A percentile compares a stretch with the other conserved stretches of the same genome.
Conservation (phyloP, 140 eudicot species). For the Cichorium intybus region DNA sequence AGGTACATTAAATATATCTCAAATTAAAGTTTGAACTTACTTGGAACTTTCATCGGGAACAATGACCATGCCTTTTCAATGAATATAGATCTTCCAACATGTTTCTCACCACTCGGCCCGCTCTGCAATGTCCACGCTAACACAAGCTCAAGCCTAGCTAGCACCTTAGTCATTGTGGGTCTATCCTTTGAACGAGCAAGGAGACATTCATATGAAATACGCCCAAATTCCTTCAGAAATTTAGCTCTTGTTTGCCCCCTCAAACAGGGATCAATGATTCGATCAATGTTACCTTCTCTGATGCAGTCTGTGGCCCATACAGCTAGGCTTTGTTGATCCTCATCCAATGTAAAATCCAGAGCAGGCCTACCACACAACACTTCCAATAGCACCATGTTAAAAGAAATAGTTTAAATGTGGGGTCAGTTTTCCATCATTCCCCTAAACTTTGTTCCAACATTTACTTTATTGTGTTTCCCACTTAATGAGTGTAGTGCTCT, state of each 20-base stretch:
- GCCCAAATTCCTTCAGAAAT: constrained; percentile 29
- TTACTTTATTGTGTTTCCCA: too few species aligned
- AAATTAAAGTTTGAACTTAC: neutral
- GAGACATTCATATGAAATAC: constrained; percentile 28
- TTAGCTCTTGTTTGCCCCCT: constrained; percentile 13
- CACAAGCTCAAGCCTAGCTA: constrained; percentile 30
- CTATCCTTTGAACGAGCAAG: constrained; percentile 24
- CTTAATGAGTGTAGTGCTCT: too few species aligned
- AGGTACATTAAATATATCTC: too few species aligned
- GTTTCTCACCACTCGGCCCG: neutral
- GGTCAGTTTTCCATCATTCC: too few species aligned
- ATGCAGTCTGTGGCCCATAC: constrained; percentile 28
- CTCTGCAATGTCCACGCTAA: neutral
- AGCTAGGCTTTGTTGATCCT: constrained; percentile 26
- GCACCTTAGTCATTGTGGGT: constrained; percentile 33
- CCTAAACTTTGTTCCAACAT: too few species aligned
- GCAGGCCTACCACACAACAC: constrained; percentile 41
- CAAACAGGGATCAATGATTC: constrained; percentile 22
- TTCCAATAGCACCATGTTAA: constrained; percentile 34
- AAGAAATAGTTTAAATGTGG: too few species aligned
- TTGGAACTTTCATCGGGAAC: constrained; percentile 7
- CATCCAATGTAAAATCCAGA: constrained; percentile 26
- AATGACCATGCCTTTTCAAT: constrained; percentile 24
- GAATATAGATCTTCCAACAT: constrained; percentile 10
- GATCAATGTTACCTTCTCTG: constrained; percentile 11